Evolutionary conservation across 2,329 filamentous ascomycete genomes (phyloP).

Genomic region (Rutstroemia sp.): DNA sequence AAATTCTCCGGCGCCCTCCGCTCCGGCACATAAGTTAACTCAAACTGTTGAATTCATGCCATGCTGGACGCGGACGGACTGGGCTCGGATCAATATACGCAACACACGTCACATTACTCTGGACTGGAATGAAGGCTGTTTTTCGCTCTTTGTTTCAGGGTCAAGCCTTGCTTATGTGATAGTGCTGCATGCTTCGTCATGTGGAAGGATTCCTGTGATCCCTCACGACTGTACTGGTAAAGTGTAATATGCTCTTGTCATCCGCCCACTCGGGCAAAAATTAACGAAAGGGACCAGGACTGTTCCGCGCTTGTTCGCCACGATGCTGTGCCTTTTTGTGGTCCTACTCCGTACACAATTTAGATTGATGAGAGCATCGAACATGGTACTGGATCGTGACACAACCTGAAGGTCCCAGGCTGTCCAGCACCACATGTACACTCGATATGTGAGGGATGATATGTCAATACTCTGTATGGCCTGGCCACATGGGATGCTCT

Average conservation of each 20-base stretch:
- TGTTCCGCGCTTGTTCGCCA: neutral
- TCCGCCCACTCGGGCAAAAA: neutral
- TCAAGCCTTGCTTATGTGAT: neutral
- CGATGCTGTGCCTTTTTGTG: neutral
- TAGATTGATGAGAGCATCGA: neutral
- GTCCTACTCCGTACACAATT: too few relatives aligned
- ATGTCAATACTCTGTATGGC: neutral
- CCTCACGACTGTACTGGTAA: neutral
- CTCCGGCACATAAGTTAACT: too few relatives aligned
- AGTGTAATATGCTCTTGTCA: neutral
- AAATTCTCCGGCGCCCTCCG: too few relatives aligned
- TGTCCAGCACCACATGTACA: neutral
- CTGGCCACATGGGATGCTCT: neutral
- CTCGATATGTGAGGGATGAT: neutral
- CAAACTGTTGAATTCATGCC: too few relatives aligned
- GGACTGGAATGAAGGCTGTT: neutral
- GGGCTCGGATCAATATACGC: too few relatives aligned
- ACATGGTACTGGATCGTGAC: neutral
- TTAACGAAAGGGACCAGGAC: neutral
- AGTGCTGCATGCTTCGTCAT: neutral
- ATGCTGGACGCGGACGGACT: too few relatives aligned
- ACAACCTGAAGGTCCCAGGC: neutral
- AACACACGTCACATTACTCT: neutral
- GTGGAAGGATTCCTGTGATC: neutral
- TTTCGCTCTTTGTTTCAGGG: neutral